Evolutionary conservation across 768 basidiomycete genomes (phyloP).

Genomic region (Boletus speciosus): DNA sequence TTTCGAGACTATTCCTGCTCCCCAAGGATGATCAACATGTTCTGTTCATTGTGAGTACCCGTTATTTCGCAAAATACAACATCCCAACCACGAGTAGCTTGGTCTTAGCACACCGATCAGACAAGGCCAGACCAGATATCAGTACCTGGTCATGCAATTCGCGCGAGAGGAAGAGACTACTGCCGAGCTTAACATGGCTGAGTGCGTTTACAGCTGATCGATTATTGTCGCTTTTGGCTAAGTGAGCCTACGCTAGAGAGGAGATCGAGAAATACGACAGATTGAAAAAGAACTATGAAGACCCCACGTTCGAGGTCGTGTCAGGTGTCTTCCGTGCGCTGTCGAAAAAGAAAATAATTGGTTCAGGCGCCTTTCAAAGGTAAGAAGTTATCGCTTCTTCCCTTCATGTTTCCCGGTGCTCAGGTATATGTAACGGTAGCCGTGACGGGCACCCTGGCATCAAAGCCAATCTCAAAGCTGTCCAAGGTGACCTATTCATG

Average conservation of each 20-base stretch:
- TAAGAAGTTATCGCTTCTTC: conserved; percentile 23
- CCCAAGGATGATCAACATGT: conserved; percentile 97
- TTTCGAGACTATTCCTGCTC: conserved; percentile 85
- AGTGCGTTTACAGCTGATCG: conserved; percentile 50
- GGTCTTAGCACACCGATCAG: conserved; percentile 91
- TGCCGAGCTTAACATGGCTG: conserved; percentile 87
- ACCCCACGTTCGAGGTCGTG: conserved; percentile 92
- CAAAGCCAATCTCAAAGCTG: conserved; percentile 96
- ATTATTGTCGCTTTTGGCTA: not conserved
- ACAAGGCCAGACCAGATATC: conserved; percentile 97
- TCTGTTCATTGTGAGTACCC: conserved; percentile 76
- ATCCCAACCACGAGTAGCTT: conserved; percentile 48
- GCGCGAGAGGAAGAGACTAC: conserved; percentile 96
- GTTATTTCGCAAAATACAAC: not conserved
- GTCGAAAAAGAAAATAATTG: conserved; percentile 87
- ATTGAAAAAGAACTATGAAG: conserved; percentile 91
- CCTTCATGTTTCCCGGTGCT: not conserved
- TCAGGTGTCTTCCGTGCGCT: conserved; percentile 91
- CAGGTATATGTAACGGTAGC: conserved; percentile 36
- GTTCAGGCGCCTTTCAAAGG: conserved; percentile 85
- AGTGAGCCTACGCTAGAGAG: conserved; percentile 45
- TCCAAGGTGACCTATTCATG: conserved; percentile 96
- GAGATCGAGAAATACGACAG: conserved; percentile 76
- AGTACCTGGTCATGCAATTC: conserved; percentile 98
- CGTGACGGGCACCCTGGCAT: conserved; percentile 91